Base-by-base conservation (phyloP, 108 stramenopile genomes). In the Nannochloropsis salina region DNA sequence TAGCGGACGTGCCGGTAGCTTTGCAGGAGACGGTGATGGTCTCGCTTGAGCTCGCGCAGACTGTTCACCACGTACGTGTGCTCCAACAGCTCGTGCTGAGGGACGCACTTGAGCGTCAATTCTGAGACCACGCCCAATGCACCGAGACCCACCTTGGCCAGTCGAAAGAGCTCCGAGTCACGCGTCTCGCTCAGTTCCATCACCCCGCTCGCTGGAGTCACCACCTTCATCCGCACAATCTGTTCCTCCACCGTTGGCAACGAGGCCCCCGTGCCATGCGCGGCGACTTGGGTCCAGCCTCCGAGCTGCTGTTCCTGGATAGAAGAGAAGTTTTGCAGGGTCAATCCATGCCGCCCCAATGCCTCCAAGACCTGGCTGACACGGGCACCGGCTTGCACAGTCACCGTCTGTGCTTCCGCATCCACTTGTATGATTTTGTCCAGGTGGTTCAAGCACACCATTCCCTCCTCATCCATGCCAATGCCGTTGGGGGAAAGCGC, bases 281-380 rank as follows among this genome's bases (percentile, higher is more conserved):
- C 98, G 42, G 95, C 96, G 18, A 96, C 95, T 85, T 95, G 95
- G 11, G 93, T 88, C 83, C 97, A 98, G 4, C 97, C 97, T 47
- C 96, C 98, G 85, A 99, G 92, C 90, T 97, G 97, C 88, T 99
- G 98, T 89, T 98, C 96, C 51, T 95, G 95, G 90, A 99, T 98
- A 15, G 93, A 94, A 44, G 97, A 96, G 80, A 98, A 91, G 89
- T 98, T 98, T 43, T 96, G 95, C 83, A 99, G 92, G 40, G 98
- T 99, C 44, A 99, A 82, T 10, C 93, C 92, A 40, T 88, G 84
- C 42, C 47, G 81, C 74, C 31, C 82, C 81, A 92, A 40, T 6
- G 84, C 92, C 15, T 90, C 88, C 42, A 93, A 81, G 1, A 96
- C 93, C 82, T 96, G 92, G 41, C 91, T 87, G 15, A 99, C 97